Evolutionary conservation across 768 basidiomycete genomes (phyloP).

Genomic region (Porpolomopsis calyptriformis): DNA sequence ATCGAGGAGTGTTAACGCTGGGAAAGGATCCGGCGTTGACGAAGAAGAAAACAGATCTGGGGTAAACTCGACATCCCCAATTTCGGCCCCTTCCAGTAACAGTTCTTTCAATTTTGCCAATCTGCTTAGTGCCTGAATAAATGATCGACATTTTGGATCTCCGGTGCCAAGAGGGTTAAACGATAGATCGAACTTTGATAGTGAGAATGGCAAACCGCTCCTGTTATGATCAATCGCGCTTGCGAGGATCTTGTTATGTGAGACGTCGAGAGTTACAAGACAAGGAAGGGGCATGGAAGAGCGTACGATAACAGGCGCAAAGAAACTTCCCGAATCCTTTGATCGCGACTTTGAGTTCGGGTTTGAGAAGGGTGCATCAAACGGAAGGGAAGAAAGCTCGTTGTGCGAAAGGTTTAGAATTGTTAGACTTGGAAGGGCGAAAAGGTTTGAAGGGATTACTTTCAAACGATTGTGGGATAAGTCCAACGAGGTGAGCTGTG

Average conservation of each 20-base stretch:
- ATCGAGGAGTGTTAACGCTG: conserved; percentile 46
- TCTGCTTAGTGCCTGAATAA: conserved; percentile 38
- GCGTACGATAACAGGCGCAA: conserved; percentile 49
- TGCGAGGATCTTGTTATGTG: conserved; percentile 55
- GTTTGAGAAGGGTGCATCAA: conserved; percentile 45
- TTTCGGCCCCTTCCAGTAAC: conserved; percentile 41
- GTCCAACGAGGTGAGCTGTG: conserved; percentile 55
- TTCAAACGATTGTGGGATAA: conserved; percentile 63
- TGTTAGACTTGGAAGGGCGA: conserved; percentile 56
- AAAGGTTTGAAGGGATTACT: conserved; percentile 52
- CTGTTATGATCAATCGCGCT: conserved; percentile 42
- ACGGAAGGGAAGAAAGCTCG: conserved; percentile 46
- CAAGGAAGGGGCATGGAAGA: conserved; percentile 56
- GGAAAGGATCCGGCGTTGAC: conserved; percentile 28
- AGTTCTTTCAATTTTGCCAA: conserved; percentile 49
- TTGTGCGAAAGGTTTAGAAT: conserved; percentile 68
- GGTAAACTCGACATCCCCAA: conserved; percentile 52
- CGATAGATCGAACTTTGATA: conserved; percentile 55
- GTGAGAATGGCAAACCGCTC: conserved; percentile 35
- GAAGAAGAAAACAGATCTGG: conserved; percentile 24
- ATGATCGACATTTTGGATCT: conserved; percentile 21
- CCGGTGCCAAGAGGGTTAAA: conserved; percentile 49
- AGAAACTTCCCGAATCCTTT: conserved; percentile 40
- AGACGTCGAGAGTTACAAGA: conserved; percentile 52
- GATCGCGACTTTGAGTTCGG: conserved; percentile 4